Base-by-base conservation (phyloP, 2,329 filamentous ascomycete species). In the Aspergillus cejpii region DNA sequence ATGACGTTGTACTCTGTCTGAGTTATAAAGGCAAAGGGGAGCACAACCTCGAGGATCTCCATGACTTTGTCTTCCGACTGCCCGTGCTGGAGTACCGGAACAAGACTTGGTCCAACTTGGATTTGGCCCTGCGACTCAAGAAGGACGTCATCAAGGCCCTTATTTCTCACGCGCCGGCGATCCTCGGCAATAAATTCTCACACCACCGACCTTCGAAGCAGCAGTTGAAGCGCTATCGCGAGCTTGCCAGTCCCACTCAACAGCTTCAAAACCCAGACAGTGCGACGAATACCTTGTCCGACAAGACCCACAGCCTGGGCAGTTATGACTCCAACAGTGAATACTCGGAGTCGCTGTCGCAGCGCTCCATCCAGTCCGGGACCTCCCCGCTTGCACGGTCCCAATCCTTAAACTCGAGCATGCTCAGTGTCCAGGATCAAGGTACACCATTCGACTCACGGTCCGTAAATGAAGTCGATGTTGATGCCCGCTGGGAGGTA, bases 61-160 rank as follows among this genome's bases (percentile, higher is more conserved):
- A 98, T 68, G 85, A 97, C 62, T 94, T 98, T 56, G 92, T 98
- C 39, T 98, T 98, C 78, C 83, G 88, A 26, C 80, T 98, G 69
- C 92, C 92, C 3, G 85, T 86, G 2, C 83, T 98, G 37, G 92
- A 98, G 65, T 97, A 95, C 71, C 82, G 88, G 52, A 98, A 98
- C 75, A 98, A 98, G 74, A 97, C 90, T 6, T 98, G 92, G 92
- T 96, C 89, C 5, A 98, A 97, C 64, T 78, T 98, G 5, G 92
- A 98, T 60, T 79, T 98, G 7, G 90, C 91, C 0, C 75, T 97
- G 38, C 85, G 89, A 11, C 76, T 98, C 43, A 97, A 98, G 72
- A 94, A 90, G 63, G 90, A 94, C 37, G 86, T 97, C 46, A 87
- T 95, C 62, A 87, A 89, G 60, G 91, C 92, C 0, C 76, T 98